Percentiles rank a stretch among this genome's conserved stretches.
Evolutionary conservation across 2,329 filamentous ascomycete species (phyloP).

Genomic region (Fusarium haematococcum): DNA sequence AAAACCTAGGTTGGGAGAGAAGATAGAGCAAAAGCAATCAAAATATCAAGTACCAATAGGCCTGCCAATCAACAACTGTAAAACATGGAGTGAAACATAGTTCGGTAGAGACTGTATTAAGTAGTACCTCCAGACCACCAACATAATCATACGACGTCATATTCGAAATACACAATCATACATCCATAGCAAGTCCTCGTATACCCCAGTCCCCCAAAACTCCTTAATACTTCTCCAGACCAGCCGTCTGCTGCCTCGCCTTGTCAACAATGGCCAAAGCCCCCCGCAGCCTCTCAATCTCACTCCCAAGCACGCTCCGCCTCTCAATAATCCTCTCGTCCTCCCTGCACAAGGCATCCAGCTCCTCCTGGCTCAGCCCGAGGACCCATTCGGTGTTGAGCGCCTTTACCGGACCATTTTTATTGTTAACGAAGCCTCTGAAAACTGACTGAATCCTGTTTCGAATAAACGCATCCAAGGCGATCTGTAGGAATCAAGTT

Average conservation of each 20-base stretch:
- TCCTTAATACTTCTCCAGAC: neutral
- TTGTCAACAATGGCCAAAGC: constrained; percentile 33
- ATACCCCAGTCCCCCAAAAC: neutral
- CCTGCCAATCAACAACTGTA: neutral
- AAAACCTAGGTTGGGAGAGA: neutral
- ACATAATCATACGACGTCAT: neutral
- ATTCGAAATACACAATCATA: neutral
- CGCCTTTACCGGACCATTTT: constrained; percentile 31
- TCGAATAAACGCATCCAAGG: constrained; percentile 45
- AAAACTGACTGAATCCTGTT: constrained; percentile 26
- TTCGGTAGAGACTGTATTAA: neutral
- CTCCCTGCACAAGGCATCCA: constrained; percentile 27
- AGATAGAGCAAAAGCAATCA: neutral
- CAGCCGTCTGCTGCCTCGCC: constrained; percentile 22
- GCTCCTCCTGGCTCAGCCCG: constrained; percentile 19
- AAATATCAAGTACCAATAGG: rapidly evolving
- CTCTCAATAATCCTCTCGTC: constrained; percentile 25
- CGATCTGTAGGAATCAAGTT: neutral
- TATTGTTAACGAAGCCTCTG: constrained; percentile 25
- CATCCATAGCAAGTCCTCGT: neutral
- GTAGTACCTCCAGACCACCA: neutral
- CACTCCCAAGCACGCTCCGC: constrained; percentile 24
- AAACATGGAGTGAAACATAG: neutral
- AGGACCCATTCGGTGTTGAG: constrained; percentile 25
- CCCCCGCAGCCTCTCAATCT: constrained; percentile 34